Base-by-base conservation (phyloP, 192 early-diverging fungal genomes). In the Umbelopsis isabellina region DNA sequence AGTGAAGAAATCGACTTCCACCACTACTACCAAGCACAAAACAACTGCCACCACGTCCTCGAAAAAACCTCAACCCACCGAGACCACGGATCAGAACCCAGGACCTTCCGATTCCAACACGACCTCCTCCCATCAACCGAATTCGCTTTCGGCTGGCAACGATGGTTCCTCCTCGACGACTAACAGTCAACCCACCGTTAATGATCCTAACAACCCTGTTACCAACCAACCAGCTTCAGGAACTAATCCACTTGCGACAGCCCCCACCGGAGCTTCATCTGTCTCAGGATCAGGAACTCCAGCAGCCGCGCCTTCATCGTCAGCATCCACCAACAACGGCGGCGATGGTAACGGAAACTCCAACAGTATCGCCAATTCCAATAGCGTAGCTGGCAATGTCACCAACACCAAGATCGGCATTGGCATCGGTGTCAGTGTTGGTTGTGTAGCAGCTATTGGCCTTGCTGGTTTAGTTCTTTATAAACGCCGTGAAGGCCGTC, bases 391-490 rank as follows among this genome's bases (percentile, higher is more conserved):
- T 46, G 46, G 35, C 20, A 48, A 46, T 16, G 46, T 77, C 21
- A 64, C 49, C 16, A 73, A 78, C 53, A 78, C 49, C 23, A 30
- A 58, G 7, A 37, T 78, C 13, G 71, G 76, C 25, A 65, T 78
- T 46, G 72, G 71, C 25, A 30, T 78, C 15, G 76, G 71, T 64
- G 72, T 73, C 0, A 67, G 71, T 50, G 37, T 78, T n/a, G 76
- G 76, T 10, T 70, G 72, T 41, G 46, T 78, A 21, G 76, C 76
- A 0, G 76, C 72, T 15, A 27, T 78, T 15, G 76, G 76, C n/a
- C 66, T 78, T 9, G 76, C 72, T 7, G 76, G 76, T 4, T 45
- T 78, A 4, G 13, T 73, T 5, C 72, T 73, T 18, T 71, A 70
- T 20, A 21, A 66, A 48, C 72, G 55, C 15, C 61, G 70, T n/a